Percentiles rank a stretch among this genome's conserved stretches.
These are phyloP conservation scores for Diaporthe sp. DNA, from an alignment of 2,329 filamentous ascomycete genomes.

Conservation along the genomic window DNA sequence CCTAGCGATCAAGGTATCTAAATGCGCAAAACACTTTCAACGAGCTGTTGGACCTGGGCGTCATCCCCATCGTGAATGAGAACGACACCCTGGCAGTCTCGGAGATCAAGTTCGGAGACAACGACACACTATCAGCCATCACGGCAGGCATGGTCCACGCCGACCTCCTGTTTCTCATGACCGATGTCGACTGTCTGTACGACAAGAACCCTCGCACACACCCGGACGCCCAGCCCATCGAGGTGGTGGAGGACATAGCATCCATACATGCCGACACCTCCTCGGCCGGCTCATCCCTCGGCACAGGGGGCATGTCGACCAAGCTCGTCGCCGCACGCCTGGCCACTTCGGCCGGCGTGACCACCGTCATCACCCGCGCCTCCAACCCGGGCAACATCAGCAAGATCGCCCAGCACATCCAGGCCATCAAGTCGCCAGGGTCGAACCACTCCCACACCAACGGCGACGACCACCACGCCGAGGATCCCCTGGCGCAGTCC, in stretches of 20 bases:
- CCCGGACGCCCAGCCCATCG: slow-evolving; percentile 88
- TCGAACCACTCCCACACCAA: slow-evolving; percentile 46
- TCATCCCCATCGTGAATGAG: slow-evolving; percentile 98
- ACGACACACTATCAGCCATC: slow-evolving; percentile 96
- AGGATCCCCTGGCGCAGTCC: slow-evolving; percentile 55
- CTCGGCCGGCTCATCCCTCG: slow-evolving; percentile 86
- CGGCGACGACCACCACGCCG: slow-evolving; percentile 47
- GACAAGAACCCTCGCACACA: slow-evolving; percentile 92
- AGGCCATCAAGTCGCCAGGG: slow-evolving; percentile 66
- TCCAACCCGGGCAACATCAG: slow-evolving; percentile 94
- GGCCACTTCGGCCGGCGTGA: slow-evolving; percentile 94
- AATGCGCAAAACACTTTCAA: slow-evolving; percentile 97
- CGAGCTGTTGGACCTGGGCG: slow-evolving; percentile 92
- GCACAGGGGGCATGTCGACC: slow-evolving; percentile 97
- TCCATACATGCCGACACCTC: slow-evolving; percentile 89
- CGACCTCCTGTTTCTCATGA: slow-evolving; percentile 98
- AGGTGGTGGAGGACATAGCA: slow-evolving; percentile 91
- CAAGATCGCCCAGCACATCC: slow-evolving; percentile 86
- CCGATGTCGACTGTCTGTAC: slow-evolving; percentile 97
- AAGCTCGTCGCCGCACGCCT: slow-evolving; percentile 95
- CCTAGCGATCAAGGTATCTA: slow-evolving; percentile 87
- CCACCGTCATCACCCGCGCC: slow-evolving; percentile 93
- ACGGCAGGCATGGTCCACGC: slow-evolving; percentile 98
- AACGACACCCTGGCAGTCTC: slow-evolving; percentile 97
- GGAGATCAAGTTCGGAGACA: slow-evolving; percentile 99